Evolutionary conservation across 2,329 filamentous ascomycete species (phyloP), one percentile per base, ranked within the genome.

Genomic region (Fusarium sp.): DNA sequence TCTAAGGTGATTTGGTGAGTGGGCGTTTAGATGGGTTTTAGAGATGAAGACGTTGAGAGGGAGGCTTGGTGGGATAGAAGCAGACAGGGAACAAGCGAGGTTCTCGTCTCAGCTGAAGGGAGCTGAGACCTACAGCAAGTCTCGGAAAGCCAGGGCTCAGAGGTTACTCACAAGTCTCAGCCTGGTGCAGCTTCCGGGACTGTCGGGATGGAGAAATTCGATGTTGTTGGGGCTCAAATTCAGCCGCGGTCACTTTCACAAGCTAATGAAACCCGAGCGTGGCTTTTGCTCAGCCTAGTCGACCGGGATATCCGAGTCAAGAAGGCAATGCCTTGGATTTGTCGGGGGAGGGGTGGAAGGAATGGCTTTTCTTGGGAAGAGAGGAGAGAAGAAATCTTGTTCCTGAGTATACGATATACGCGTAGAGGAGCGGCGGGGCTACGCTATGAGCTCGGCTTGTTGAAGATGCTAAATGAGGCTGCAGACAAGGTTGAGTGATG

Each of bases 281-380:
- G 59, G 53, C 55, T 71, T 70, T 23, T 23, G 34, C 12, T 62
- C 41, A 65, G 54, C 53, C 51, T 58, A 68, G 50, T 48, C 51
- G 59, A 61, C 72, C 70, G 66, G 68, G 73, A 57, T 56, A 54
- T 66, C 52, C 61, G 66, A 65, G 53, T 56, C 48, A 62, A 62
- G 27, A 36, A 3, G 23, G 39, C 16, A 62, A 54, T 16, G 48
- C 55, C 51, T 18, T 57, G 43, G 23, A 23, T 23, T 23, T 23
- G 23, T 23, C 23, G 23, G 23, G 23, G 5, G 23, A 23, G 23
- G 23, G 23, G 23, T 23, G 23, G 23, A 23, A 23, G 23, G 23
- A 23, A 23, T 23, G 23, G 23, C 23, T 23, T 23, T 23, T 23
- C 23, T 23, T 23, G 23, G 23, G 23, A 23, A 23, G 23, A 23